A percentile compares a stretch with the other conserved stretches of the same genome.
phyloP scores from a whole-genome alignment of 129 eudicot genomes.

The Calendula officinalis region DNA sequence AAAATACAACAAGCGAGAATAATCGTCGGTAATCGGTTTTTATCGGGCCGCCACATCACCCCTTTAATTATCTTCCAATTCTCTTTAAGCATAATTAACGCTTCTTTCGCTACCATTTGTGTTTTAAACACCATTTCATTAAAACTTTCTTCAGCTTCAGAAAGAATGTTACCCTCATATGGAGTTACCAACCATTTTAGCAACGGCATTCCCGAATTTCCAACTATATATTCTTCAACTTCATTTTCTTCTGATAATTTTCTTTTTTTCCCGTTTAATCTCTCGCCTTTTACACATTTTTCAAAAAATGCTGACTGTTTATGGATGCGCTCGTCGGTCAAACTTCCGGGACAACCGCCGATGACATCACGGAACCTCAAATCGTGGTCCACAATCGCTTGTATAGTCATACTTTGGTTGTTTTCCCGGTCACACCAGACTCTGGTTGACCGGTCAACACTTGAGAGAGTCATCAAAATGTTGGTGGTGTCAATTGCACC shows the following conservation, averaged over 20 bases:
- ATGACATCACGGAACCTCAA: slow-evolving; percentile 48
- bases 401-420: slow-evolving; percentile 46
- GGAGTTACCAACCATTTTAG: slow-evolving; percentile 60
- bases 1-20: slow-evolving; percentile 54
- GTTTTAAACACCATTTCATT: slow-evolving; percentile 40
- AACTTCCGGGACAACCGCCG: slow-evolving; percentile 57
- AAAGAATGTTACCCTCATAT: slow-evolving; percentile 30
- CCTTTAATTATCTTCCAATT: slow-evolving; percentile 56
- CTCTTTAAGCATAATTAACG: slow-evolving; percentile 47
- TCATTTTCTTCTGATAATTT: slow-evolving; percentile 33
- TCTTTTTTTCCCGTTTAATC: slow-evolving; percentile 37
- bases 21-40: slow-evolving; percentile 39
- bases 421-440: slow-evolving; percentile 45
- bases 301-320: slow-evolving; percentile 37
- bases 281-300: slow-evolving; percentile 35
- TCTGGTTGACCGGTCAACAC: slow-evolving; percentile 24
- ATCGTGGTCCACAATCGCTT: slow-evolving; percentile 49
- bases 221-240: slow-evolving; percentile 46
- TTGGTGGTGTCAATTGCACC: slow-evolving; percentile 60
- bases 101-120: slow-evolving; percentile 41
- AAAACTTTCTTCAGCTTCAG: slow-evolving; percentile 29
- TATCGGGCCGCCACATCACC: slow-evolving; percentile 70
- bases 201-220: slow-evolving; percentile 41
- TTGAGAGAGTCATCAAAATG: slow-evolving; percentile 41
- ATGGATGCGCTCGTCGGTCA: slow-evolving; percentile 36